Evolutionary conservation across 1,139 yeast species (phyloP).

Genomic region (Yamadazyma trypodendri): DNA sequence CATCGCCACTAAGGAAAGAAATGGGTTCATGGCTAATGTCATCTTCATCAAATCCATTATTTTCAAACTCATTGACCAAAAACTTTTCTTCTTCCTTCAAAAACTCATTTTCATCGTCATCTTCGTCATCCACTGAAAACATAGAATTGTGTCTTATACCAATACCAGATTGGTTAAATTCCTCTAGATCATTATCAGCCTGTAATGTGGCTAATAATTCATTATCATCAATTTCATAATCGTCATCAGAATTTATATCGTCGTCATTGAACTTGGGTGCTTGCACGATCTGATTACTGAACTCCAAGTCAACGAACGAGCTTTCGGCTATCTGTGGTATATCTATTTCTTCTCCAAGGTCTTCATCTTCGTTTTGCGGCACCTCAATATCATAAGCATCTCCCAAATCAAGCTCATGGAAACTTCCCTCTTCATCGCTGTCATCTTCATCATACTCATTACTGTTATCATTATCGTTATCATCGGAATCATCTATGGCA

Average conservation of each 20-base stretch:
- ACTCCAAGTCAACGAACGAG: constrained; percentile 30
- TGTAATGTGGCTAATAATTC: constrained; percentile 67
- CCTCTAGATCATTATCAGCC: constrained; percentile 61
- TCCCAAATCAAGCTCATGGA: constrained; percentile 11
- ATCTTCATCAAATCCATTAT: constrained; percentile 48
- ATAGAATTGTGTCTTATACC: constrained; percentile 37
- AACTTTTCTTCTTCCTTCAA: constrained; percentile 47
- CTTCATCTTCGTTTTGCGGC: constrained; percentile 47
- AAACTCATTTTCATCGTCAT: constrained; percentile 48
- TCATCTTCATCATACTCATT: constrained; percentile 28
- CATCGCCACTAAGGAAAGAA: constrained; percentile 10
- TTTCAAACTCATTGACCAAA: constrained; percentile 49
- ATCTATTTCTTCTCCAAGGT: constrained; percentile 65
- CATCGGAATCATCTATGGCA: constrained; percentile 21
- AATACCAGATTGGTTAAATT: constrained; percentile 24
- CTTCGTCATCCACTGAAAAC: constrained; percentile 55
- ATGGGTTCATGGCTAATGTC: constrained; percentile 25
- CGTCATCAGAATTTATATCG: constrained; percentile 62
- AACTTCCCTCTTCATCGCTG: constrained; percentile 32
- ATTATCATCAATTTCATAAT: constrained; percentile 70
- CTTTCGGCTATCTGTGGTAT: constrained; percentile 14
- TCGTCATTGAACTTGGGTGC: constrained; percentile 55
- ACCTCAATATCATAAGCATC: constrained; percentile 2
- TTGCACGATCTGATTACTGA: constrained; percentile 36
- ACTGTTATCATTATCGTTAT: constrained; percentile 8